Evolutionary conservation across 148 eudicot species (phyloP), one percentile per base, ranked within the genome.

Genomic region (Cornus florida): DNA sequence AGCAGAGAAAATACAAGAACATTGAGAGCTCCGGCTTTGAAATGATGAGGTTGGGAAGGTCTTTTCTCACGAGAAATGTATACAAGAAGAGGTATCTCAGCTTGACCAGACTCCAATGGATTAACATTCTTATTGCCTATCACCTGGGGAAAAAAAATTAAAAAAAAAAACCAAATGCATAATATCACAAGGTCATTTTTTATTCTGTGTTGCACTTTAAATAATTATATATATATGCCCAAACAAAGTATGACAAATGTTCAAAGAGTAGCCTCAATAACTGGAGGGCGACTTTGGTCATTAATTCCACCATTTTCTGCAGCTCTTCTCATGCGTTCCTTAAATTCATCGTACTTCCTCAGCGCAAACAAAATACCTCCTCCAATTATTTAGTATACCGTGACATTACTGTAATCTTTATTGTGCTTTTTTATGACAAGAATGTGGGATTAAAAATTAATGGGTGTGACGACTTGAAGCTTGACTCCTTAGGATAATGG

Each of bases 271-370:
- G 48, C 87, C 85, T 87, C 80, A 69, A 87, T 10, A 14, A 78
- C 38, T 60, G 85, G 73, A 12, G 10, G 28, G 33, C 28, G 28
- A 70, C 80, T 67, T 65, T 64, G 20, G 8, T 19, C 24, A 13
- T 19, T 19, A 62, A 17, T 20, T 19, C 10, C 9, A 1, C 24
- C 82, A 17, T 67, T 48, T 38, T 78, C 62, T 24, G 2, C 23
- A 6, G 62, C 22, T 57, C 50, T 77, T 33, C 22, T 69, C 68
- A 87, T 39, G 14, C 80, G 70, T 10, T 85, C 75, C 83, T 81
- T 83, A 72, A 86, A 85, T 5, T 66, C 23, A 67, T 89, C 84
- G 65, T 86, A 89, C 64, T 83, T 89, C 33, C 81, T 89, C 91
- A 86, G 46, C 14, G 39, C 9, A 75, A 22, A 43, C 9, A 43